These are phyloP conservation scores for Penicillium daleae DNA, from an alignment of 495 filamentous ascomycete genomes.

Conservation along the genomic window DNA sequence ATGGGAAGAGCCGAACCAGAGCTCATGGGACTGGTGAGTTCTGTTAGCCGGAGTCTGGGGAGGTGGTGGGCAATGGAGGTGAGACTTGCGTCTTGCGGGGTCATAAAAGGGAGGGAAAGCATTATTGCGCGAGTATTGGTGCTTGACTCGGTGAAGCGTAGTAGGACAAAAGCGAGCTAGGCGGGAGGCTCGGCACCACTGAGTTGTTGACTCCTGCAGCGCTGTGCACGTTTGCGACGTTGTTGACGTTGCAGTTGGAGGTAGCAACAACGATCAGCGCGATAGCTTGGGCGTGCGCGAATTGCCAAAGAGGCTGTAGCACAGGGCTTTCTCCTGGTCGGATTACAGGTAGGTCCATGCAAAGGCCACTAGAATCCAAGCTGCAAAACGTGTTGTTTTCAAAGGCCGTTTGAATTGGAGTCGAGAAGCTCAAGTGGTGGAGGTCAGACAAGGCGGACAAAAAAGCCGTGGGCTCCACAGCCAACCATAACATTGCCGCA, in stretches of 20 bases:
- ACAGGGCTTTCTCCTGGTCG: not conserved
- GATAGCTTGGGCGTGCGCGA: not conserved
- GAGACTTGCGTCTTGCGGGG: constrained; percentile 68
- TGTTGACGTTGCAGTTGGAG: too few species aligned
- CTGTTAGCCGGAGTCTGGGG: constrained; percentile 1
- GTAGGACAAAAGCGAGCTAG: not conserved
- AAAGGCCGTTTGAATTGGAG: not conserved
- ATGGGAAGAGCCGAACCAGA: constrained; percentile 68
- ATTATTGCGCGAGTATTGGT: constrained; percentile 49
- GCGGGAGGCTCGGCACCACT: not conserved
- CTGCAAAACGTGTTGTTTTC: not conserved
- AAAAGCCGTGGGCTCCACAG: constrained; percentile 17
- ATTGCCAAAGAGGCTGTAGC: not conserved
- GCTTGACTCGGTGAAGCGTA: not conserved
- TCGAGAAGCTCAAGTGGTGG: constrained; percentile 4
- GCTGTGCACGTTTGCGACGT: not conserved
- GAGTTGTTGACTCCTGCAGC: not conserved
- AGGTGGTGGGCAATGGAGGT: not conserved
- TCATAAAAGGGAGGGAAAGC: constrained; percentile 71
- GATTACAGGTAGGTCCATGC: not conserved
- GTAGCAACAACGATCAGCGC: not conserved
- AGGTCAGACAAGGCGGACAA: constrained; percentile 15
- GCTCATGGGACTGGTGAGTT: constrained; percentile 61
- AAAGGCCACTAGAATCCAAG: not conserved
- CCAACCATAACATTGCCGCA: constrained; percentile 20